Evolutionary conservation across 2,329 filamentous ascomycete genomes (phyloP), one percentile per base, ranked within the genome.

Genomic region (Intubia oerlemansii): DNA sequence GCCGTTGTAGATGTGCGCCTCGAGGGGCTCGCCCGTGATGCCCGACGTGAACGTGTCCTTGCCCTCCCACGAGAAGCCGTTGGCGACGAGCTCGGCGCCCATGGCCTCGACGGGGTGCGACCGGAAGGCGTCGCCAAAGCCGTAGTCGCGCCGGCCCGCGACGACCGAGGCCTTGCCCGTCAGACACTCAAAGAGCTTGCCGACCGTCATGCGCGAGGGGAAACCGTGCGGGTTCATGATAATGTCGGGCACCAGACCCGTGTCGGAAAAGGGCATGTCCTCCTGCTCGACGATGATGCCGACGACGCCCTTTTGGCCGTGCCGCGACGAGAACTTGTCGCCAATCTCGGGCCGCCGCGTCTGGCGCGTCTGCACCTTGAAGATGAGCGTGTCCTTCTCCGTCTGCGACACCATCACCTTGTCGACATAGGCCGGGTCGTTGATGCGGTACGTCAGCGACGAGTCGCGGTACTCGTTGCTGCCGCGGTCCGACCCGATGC

Each of bases 171-270:
- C 88, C 52, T 98, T 98, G 38, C 88, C 88, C 1, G 84, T 81
- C 11, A 98, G 62, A 25, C 92, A 78, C 48, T 98, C 88, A 28
- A 98, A 67, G 59, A 98, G 77, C 52, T 98, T 98, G 18, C 88
- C 88, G 36, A 98, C 88, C 30, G 88, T 98, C 88, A 98, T 98
- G 50, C 88, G 88, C 18, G 85, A 95, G 2, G 88, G 88, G 62
- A 98, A 98, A 71, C 88, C 88, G 54, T 98, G 88, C 1, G 90
- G 88, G 57, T 98, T 98, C 88, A 98, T 98, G 66, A 98, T 98
- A 40, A 98, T 93, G 51, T 98, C 88, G 0, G 88, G 88, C n/a
- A 72, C 75, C 39, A 98, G 68, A 3, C 88, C 90, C 29, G 64
- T 59, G 51, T 98, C 88, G 20, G 77, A 77, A 54, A 98, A 98